These are phyloP conservation scores for Lolium multiflorum DNA, from an alignment of 176 grass and related monocot genomes.

Conservation along the genomic window DNA sequence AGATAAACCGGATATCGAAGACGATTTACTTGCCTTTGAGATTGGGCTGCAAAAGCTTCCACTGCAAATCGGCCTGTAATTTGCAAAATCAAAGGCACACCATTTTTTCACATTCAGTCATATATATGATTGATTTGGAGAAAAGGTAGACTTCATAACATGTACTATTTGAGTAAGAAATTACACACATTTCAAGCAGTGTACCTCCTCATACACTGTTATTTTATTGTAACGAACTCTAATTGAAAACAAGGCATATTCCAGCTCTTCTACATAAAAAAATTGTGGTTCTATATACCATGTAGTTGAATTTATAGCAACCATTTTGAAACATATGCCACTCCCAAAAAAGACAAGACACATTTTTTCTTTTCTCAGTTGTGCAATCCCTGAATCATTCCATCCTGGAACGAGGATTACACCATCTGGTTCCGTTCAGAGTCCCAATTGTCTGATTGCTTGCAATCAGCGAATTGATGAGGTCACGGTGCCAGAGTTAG, in stretches of 20 bases:
- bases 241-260: not conserved
- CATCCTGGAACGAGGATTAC: not conserved
- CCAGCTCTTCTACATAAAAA: not conserved
- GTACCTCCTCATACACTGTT: not conserved
- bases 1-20: not conserved
- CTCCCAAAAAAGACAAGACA: too few species aligned
- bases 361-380: not conserved
- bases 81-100: not conserved
- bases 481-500: too few species aligned
- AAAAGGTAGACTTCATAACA: not conserved
- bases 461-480: too few species aligned
- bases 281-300: not conserved
- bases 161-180: not conserved
- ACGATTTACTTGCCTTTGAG: conserved; percentile 23
- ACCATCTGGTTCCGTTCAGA: not conserved
- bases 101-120: not conserved
- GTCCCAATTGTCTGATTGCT: too few species aligned
- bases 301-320: not conserved
- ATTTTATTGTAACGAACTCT: not conserved
- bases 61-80: conserved; percentile 9
- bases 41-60: conserved; percentile 18
- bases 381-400: not conserved
- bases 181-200: not conserved
- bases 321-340: not conserved
- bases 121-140: conserved; percentile 5